Evolutionary conservation across 495 filamentous ascomycete genomes (phyloP).

Genomic region (Recurvomyces mirabilis): DNA sequence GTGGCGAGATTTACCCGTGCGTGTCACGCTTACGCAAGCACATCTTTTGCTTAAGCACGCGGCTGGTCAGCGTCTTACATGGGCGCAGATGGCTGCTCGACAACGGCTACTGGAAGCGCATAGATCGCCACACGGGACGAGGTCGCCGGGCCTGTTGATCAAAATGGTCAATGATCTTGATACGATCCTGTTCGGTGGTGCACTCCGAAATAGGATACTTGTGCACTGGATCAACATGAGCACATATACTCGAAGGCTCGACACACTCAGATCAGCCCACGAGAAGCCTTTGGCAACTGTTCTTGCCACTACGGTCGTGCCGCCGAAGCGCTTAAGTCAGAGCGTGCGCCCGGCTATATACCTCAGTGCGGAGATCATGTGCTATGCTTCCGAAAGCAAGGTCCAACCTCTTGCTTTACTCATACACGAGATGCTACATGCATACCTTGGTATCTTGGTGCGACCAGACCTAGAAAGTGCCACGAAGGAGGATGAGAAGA

Average conservation of each 20-base stretch:
- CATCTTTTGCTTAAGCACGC: neutral
- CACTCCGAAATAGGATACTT: neutral
- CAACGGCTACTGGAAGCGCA: neutral
- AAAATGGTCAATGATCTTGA: conserved; percentile 6
- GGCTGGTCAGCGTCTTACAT: neutral
- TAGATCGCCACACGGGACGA: neutral
- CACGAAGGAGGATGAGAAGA: neutral
- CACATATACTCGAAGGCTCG: neutral
- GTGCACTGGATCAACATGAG: conserved; percentile 5
- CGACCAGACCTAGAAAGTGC: neutral
- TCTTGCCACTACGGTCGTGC: conserved; percentile 1
- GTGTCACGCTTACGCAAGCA: neutral
- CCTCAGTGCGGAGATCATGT: conserved; percentile 2
- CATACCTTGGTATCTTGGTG: neutral
- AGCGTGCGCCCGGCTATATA: conserved; percentile 1
- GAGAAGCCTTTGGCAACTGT: neutral
- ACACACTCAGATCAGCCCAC: neutral
- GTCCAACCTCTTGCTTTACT: neutral
- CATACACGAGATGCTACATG: conserved; percentile 5
- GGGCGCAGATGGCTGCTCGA: neutral
- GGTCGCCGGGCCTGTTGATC: neutral
- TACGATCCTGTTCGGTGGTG: conserved; percentile 1
- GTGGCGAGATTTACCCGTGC: neutral
- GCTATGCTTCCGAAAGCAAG: neutral
- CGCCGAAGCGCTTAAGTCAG: neutral